Base-by-base conservation (phyloP, 2,329 filamentous ascomycete species). In the Alternaria tenuissima region DNA sequence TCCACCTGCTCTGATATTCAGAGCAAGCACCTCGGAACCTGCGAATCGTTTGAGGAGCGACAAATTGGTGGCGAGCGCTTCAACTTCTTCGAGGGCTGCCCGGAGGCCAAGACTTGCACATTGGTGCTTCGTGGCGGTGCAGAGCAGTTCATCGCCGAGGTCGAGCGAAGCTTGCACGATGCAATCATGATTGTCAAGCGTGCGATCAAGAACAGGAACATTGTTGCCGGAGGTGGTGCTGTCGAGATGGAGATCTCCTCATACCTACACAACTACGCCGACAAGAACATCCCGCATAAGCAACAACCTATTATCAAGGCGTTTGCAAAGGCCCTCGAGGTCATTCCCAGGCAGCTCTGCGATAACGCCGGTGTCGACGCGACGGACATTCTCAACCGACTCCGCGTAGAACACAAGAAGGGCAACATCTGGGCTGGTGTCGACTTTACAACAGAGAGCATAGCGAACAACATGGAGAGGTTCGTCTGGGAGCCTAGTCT, bases 121-220 rank as follows among this genome's bases (percentile, higher is more conserved):
- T 85, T 99, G 20, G 89, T 99, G 41, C 89, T 99, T 65, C 92
- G 95, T 76, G 95, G 95, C 75, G 95, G 95, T 67, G 95, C 95
- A 36, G 95, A 99, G 84, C 95, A 99, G 80, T 99, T 99, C 83
- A 99, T 99, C 73, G 95, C 95, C 59, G 95, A 99, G 81, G 95
- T 97, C 2, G 95, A 99, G 85, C 92, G 95, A 66, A 97, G 93
- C 77, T 87, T 99, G 68, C 95, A 99, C 85, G 95, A 99, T 76
- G 95, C 95, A 71, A 98, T 99, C 81, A 99, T 99, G 95, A 97
- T 99, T 75, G 95, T 99, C 77, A 98, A 98, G 88, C 93, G 96
- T 63, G 93, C 95, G 28, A 93, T 98, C 81, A 93, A 92, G 84
- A 96, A 98, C 85, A 90, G 90, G 76, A 91, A 88, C 77, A 97